Percentiles rank a stretch among this genome's conserved stretches.
These are phyloP conservation scores for Pestalotiopsis sp. DNA, from an alignment of 2,329 filamentous ascomycete species.

Conservation along the genomic window DNA sequence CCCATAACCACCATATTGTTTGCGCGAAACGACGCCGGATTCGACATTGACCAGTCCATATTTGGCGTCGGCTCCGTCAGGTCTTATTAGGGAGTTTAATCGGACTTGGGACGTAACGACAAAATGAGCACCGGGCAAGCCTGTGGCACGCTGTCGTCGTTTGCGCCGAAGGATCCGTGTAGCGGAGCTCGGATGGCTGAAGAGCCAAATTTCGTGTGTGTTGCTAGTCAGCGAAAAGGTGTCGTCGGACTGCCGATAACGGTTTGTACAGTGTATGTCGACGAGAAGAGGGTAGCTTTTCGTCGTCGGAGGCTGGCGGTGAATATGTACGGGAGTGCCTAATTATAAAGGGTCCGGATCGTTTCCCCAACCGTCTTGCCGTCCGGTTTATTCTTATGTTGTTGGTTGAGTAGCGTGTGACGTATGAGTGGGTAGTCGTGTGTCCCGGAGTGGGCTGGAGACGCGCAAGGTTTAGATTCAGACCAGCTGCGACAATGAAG, in stretches of 20 bases:
- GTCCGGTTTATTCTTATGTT: neutral
- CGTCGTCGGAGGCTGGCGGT: neutral
- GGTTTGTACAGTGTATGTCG: neutral
- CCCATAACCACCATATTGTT: slow-evolving; percentile 13
- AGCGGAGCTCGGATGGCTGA: neutral
- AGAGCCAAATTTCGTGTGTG: neutral
- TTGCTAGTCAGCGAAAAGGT: neutral
- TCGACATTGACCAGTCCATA: slow-evolving; percentile 34
- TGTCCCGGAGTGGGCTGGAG: neutral
- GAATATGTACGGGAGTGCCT: neutral
- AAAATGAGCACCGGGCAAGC: too few species aligned
- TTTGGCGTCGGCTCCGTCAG: neutral
- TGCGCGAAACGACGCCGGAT: slow-evolving; percentile 49
- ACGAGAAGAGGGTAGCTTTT: neutral
- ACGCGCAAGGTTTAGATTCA: neutral
- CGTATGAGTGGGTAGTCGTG: slow-evolving; percentile 2
- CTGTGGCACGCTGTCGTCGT: neutral
- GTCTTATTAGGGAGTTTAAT: neutral
- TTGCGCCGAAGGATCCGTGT: neutral
- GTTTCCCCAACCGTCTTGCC: neutral
- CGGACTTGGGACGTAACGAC: neutral
- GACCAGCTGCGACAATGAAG: neutral
- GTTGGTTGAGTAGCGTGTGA: neutral
- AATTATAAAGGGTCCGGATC: neutral
- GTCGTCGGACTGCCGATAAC: neutral